phyloP scores from a whole-genome alignment of 75 land plant species.

The Cryptomeria japonica region DNA sequence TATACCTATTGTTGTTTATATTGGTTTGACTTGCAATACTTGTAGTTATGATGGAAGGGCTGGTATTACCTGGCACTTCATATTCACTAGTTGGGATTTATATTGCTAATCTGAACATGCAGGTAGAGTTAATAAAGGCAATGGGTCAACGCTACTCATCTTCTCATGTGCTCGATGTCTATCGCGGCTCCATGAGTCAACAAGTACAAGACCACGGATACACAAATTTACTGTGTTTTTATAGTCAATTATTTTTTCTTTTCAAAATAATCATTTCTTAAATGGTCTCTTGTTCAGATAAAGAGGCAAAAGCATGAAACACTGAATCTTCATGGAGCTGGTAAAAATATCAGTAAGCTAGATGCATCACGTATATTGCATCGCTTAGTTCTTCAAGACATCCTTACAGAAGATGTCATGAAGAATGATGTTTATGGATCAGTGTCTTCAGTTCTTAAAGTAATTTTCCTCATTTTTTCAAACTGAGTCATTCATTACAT shows the following conservation, averaged over 20 bases:
- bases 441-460: conserved; percentile 89
- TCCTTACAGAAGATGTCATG: conserved; percentile 81
- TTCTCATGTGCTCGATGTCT: conserved; percentile 90
- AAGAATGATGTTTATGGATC: conserved; percentile 96
- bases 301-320: conserved; percentile 79
- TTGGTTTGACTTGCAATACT: background rate
- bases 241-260: background rate
- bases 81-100: background rate
- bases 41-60: background rate
- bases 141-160: conserved; percentile 77
- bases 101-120: conserved; percentile 2
- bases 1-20: background rate
- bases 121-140: conserved; percentile 77
- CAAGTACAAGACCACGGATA: conserved; percentile 39
- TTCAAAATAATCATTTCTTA: background rate
- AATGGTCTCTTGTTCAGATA: conserved; percentile 39
- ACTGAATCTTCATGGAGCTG: conserved; percentile 80
- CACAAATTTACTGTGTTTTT: conserved; percentile 1
- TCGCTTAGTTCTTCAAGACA: conserved; percentile 77
- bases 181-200: conserved; percentile 88
- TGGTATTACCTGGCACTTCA: background rate
- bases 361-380: conserved; percentile 87
- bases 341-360: conserved; percentile 75
- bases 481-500: background rate
- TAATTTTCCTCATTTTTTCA: conserved; percentile 10